Base-by-base conservation (phyloP, 1,284 basidiomycete genomes). In the Fomes fomentarius region DNA sequence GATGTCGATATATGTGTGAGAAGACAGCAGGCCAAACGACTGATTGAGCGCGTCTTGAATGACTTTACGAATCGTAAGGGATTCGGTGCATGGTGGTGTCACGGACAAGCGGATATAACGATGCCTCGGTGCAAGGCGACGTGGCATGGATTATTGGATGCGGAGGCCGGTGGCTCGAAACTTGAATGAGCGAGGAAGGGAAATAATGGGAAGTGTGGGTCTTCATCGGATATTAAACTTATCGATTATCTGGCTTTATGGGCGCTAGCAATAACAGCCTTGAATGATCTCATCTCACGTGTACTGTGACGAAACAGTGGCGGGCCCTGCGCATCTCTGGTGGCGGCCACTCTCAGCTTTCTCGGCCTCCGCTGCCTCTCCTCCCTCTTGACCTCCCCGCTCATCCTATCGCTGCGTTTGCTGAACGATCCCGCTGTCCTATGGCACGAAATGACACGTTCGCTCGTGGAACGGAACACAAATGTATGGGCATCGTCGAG, bases 1-100 rank as follows among this genome's bases (percentile, higher is more conserved):
- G 4, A 80, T 63, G 52, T 80, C 78, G 21, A 80, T 50, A 54
- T 78, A 76, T 2, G 68, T 73, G 54, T 69, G 67, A 21, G 78
- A 70, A 11, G 63, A 65, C 10, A 73, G 70, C 41, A 72, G 55
- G 9, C 78, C 78, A 56, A 80, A 79, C 11, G 69, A 69, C 54
- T 76, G 76, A 6, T 64, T 39, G 45, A 80, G 69, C 0, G 76
- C 73, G 24, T 76, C 75, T 57, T 80, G 79, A 17, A 80, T 61
- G 5, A 67, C 26, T 54, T 76, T 79, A 28, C 79, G 64, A 25
- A 80, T 58, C 11, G 62, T 65, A 9, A 80, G 65, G n/a, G 61
- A 66, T 19, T 79, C 78, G 1, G 60, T 42, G 51, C 69, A 69
- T 9, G 71, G 57, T 2, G 73, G 74, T 1, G 58, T 50, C 42